Evolutionary conservation across 257 asterid genomes (phyloP), one percentile per base, ranked within the genome.

Genomic region (Solanum piurae): DNA sequence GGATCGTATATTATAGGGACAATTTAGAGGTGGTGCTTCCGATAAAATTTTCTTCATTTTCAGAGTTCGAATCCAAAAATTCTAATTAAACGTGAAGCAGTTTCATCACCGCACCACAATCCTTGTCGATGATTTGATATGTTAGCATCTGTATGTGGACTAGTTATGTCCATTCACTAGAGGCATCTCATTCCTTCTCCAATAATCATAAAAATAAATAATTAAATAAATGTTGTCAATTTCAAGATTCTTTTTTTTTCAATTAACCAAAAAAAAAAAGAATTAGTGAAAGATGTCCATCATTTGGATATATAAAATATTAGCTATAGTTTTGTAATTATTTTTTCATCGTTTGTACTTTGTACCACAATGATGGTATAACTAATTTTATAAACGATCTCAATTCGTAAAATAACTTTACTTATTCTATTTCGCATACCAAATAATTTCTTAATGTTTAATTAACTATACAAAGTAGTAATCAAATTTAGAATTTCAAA

Each of bases 21-120:
- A 0, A 16, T 52, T 52, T 9, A 2, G 1, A 52, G 0, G 3
- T 52, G 9, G 1, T 6, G 4, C 23, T 16, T 1, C 0, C 0
- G 1, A 52, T 16, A 1, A 52, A 52, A 5, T 6, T 2, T 52
- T 52, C 1, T 52, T 52, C 62, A 6, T 52, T 52, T 3, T 52
- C 3, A 52, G 0, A 52, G 1, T 6, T 52, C 0, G 0, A 52
- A 52, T 0, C 0, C 1, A 0, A 16, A 52, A 0, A 52, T 2
- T 0, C 0, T 52, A 0, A 52, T 52, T 18, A 52, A 52, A 2
- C n/a, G 4, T 52, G 0, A 52, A 52, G 0, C 0, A 52, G 0
- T 6, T 16, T 16, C 0, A 16, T 16, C n/a, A 6, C 23, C 6
- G 7, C 2, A 52, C n/a, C 62, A 52, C 9, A 52, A 5, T 16